Evolutionary conservation across 2,329 filamentous ascomycete genomes (phyloP).

Genomic region (Alternaria triticimaculans): DNA sequence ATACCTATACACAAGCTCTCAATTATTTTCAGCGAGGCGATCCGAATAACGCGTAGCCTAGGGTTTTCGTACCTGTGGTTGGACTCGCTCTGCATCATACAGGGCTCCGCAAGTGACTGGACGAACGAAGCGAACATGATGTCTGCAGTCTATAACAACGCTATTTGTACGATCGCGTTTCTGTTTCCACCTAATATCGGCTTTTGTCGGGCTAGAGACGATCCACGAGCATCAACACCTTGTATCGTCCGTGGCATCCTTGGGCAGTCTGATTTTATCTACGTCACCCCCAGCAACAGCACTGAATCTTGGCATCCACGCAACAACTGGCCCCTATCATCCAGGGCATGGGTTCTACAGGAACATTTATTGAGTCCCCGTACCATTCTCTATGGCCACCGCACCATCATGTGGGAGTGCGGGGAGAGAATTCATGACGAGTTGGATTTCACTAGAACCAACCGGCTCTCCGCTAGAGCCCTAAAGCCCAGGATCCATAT

Average conservation of each 20-base stretch:
- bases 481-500: no score
- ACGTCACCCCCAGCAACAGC: no score
- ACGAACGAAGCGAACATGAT: slow-evolving; percentile 11
- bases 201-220: neutral
- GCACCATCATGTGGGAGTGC: slow-evolving; percentile 22
- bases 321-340: slow-evolving; percentile 11
- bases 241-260: no score
- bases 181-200: neutral
- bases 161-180: slow-evolving; percentile 12
- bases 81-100: slow-evolving; percentile 29
- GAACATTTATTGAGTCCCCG: slow-evolving; percentile 24
- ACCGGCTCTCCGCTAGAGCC: no score
- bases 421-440: no score
- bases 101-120: slow-evolving; percentile 19
- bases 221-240: slow-evolving; percentile 9
- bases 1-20: slow-evolving; percentile 8
- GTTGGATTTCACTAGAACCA: no score
- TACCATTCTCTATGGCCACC: slow-evolving; percentile 15
- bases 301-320: no score
- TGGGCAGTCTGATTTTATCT: no score
- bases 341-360: slow-evolving; percentile 14
- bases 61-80: slow-evolving; percentile 29
- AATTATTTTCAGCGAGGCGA: slow-evolving; percentile 20
- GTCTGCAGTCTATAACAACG: slow-evolving; percentile 20
- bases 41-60: slow-evolving; percentile 16